Evolutionary conservation across 345 rosid genomes (phyloP).

Genomic region (Crucihimalaya himalaica): DNA sequence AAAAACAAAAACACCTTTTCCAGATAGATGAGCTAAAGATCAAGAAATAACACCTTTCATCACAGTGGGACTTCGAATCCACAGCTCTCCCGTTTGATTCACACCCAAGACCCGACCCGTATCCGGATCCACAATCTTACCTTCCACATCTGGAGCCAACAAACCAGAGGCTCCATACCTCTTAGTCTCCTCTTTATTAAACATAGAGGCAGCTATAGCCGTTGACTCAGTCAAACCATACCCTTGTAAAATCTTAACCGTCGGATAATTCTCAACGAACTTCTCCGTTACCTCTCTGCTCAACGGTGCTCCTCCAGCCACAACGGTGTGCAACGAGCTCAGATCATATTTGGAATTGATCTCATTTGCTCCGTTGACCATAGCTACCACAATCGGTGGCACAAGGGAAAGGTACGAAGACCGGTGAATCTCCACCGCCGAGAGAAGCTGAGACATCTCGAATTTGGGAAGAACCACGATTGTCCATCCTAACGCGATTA

Average conservation of each 20-base stretch:
- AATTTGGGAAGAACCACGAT: conserved; percentile 66
- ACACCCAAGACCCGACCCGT: conserved; percentile 50
- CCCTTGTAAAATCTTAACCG: conserved; percentile 61
- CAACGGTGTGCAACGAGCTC: conserved; percentile 55
- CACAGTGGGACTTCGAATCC: conserved; percentile 51
- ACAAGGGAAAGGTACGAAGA: conserved; percentile 70
- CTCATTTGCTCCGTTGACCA: conserved; percentile 59
- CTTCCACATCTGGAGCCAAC: conserved; percentile 65
- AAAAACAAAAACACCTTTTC: background rate
- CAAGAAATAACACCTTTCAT: conserved; percentile 38
- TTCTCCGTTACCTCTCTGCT: conserved; percentile 71
- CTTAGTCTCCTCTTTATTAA: conserved; percentile 59
- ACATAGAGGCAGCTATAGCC: conserved; percentile 62
- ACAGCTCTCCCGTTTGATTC: conserved; percentile 71
- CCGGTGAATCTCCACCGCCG: conserved; percentile 53
- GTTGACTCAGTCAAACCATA: conserved; percentile 82
- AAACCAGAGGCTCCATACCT: conserved; percentile 69
- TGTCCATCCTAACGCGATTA: conserved; percentile 69
- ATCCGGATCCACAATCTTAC: conserved; percentile 72
- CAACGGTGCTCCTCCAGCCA: conserved; percentile 83
- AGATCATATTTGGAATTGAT: conserved; percentile 55
- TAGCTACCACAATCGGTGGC: conserved; percentile 69
- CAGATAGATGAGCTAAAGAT: background rate
- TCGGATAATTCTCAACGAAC: conserved; percentile 54
- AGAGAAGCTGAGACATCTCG: conserved; percentile 71